Conservation (phyloP, 108 stramenopile species). For the Halocafeteria seosinensis region DNA sequence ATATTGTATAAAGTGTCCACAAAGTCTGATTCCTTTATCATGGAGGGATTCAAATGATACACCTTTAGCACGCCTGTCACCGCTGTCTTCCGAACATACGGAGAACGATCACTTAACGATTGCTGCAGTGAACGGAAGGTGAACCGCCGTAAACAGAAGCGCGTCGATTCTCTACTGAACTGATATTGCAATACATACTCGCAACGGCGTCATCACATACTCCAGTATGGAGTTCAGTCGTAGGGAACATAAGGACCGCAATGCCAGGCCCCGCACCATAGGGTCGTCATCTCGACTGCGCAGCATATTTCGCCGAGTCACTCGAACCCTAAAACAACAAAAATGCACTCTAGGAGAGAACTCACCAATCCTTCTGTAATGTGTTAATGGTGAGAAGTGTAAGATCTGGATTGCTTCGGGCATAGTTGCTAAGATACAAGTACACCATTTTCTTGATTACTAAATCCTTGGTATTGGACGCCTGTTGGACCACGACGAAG, state of each 20-base stretch:
- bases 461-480: constrained; percentile 60
- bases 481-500: background rate
- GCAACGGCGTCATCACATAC: constrained; percentile 71
- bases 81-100: constrained; percentile 92
- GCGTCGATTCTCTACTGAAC: background rate
- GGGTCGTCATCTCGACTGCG: constrained; percentile 63
- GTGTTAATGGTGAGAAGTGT: constrained; percentile 99
- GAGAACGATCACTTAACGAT: constrained; percentile 62
- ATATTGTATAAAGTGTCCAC: constrained; percentile 85
- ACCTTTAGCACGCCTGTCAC: constrained; percentile 94
- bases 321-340: background rate
- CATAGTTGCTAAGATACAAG: constrained; percentile 88
- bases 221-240: constrained; percentile 85
- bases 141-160: constrained; percentile 5
- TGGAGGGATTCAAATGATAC: constrained; percentile 63
- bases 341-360: background rate
- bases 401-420: constrained; percentile 78
- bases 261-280: constrained; percentile 90
- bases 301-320: background rate
- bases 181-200: too few relatives aligned
- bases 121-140: too few relatives aligned
- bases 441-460: constrained; percentile 99
- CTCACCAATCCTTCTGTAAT: constrained; percentile 79
- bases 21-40: constrained; percentile 53
- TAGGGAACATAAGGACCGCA: constrained; percentile 72